phyloP scores from a whole-genome alignment of 768 basidiomycete genomes.

The Rubroboletus pulcherrimus region DNA sequence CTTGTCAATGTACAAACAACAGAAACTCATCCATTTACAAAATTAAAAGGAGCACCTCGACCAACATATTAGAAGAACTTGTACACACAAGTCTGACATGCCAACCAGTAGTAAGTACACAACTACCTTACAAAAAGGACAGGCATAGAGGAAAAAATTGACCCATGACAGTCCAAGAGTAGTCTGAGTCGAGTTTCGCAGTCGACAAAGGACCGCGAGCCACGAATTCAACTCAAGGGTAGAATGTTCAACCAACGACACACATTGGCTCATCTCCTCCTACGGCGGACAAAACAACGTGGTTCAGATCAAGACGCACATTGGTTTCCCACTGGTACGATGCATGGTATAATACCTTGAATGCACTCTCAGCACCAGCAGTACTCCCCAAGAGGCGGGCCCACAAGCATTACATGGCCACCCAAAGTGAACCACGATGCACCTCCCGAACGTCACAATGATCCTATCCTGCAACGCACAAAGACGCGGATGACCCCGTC shows the following conservation, averaged over 20 bases:
- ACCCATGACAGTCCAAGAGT: conserved; percentile 18
- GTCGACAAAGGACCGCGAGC: conserved; percentile 12
- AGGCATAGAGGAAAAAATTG: not conserved
- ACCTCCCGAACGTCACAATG: not conserved
- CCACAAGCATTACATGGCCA: too few relatives aligned
- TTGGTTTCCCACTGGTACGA: not conserved
- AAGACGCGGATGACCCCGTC: not conserved
- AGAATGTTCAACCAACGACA: not conserved
- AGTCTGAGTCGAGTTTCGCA: conserved; percentile 22
- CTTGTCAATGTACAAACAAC: too few relatives aligned
- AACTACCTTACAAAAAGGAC: conserved; percentile 7
- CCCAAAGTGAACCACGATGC: not conserved
- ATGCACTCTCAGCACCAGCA: too few relatives aligned
- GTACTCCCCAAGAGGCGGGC: not conserved
- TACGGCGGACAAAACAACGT: not conserved
- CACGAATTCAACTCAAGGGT: conserved; percentile 25
- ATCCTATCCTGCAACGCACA: not conserved
- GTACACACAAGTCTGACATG: not conserved
- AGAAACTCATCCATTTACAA: not conserved
- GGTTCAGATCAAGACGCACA: not conserved
- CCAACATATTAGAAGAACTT: not conserved
- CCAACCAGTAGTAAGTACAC: not conserved
- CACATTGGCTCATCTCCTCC: conserved; percentile 2
- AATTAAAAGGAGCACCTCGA: not conserved
- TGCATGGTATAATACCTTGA: not conserved